A percentile compares a stretch with the other conserved stretches of the same genome.
Evolutionary conservation across 2,329 filamentous ascomycete species (phyloP).

Genomic region (Arachnopeziza araneosa): DNA sequence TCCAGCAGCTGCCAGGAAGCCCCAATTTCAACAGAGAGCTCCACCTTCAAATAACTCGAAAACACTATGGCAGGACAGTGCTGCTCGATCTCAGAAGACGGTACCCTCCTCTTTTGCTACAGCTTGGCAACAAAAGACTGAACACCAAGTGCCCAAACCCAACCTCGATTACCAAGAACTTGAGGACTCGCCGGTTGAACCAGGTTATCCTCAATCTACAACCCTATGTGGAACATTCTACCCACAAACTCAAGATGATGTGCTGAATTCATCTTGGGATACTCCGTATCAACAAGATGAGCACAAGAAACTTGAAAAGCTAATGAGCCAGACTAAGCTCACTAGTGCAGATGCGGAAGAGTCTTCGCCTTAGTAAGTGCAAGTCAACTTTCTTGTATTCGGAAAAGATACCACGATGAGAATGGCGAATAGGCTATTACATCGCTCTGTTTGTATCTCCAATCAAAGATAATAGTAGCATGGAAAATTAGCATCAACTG

Average conservation of each 20-base stretch:
- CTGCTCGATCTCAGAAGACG: too few relatives aligned
- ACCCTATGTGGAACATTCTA: too few relatives aligned
- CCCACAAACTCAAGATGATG: too few relatives aligned
- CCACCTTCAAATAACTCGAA: background rate
- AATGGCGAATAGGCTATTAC: too few relatives aligned
- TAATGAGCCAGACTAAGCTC: background rate
- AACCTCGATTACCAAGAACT: too few relatives aligned
- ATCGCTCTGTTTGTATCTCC: background rate
- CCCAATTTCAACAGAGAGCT: background rate
- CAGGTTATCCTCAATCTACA: too few relatives aligned
- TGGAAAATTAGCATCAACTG: background rate
- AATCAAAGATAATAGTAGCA: background rate
- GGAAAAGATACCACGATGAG: too few relatives aligned
- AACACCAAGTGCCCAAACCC: too few relatives aligned
- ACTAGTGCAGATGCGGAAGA: background rate
- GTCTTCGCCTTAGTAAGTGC: background rate
- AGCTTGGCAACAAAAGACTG: background rate
- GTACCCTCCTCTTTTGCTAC: background rate
- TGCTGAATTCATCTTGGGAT: too few relatives aligned
- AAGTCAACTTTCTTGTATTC: background rate
- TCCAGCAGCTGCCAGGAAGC: background rate
- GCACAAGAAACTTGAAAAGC: background rate
- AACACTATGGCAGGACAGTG: background rate
- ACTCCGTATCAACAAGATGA: too few relatives aligned
- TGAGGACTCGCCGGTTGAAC: too few relatives aligned